Conservation (phyloP, 306 rosid genomes). For the Cucurbita maxima region DNA sequence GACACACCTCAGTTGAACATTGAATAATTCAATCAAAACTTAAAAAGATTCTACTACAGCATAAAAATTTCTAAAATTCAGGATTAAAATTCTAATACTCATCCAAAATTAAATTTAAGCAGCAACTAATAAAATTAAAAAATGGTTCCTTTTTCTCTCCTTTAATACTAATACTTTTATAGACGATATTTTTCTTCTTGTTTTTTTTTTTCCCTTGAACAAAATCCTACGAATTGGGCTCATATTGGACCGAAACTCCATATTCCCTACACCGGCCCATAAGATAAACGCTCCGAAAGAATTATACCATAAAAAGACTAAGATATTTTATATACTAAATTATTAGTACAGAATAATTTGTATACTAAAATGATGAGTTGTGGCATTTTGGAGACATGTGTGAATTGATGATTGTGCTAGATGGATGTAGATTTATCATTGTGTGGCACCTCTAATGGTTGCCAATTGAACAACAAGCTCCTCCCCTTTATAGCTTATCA, state of each 20-base stretch:
- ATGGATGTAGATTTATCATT: background rate
- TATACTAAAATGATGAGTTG: background rate
- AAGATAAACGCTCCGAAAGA: background rate
- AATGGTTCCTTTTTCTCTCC: too few species aligned
- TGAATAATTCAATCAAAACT: too few species aligned
- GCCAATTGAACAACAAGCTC: background rate
- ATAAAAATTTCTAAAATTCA: too few species aligned
- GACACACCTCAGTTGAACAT: background rate
- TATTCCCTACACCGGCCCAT: background rate
- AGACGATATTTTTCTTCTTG: too few species aligned
- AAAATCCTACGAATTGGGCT: background rate
- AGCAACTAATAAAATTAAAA: too few species aligned
- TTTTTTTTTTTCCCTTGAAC: too few species aligned
- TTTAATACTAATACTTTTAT: too few species aligned
- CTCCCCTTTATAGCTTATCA: background rate
- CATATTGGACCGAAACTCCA: background rate
- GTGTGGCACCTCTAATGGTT: conserved; percentile 3
- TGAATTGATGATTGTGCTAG: background rate
- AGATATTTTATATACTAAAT: too few species aligned
- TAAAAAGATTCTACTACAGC: too few species aligned
- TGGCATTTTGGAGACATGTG: background rate
- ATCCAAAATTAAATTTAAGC: too few species aligned
- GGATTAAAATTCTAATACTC: too few species aligned
- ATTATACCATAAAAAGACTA: too few species aligned
- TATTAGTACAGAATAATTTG: background rate